Percentiles rank a stretch among this genome's conserved stretches.
These are phyloP conservation scores for Prosopis cineraria DNA, from an alignment of 306 rosid genomes.

Conservation along the genomic window DNA sequence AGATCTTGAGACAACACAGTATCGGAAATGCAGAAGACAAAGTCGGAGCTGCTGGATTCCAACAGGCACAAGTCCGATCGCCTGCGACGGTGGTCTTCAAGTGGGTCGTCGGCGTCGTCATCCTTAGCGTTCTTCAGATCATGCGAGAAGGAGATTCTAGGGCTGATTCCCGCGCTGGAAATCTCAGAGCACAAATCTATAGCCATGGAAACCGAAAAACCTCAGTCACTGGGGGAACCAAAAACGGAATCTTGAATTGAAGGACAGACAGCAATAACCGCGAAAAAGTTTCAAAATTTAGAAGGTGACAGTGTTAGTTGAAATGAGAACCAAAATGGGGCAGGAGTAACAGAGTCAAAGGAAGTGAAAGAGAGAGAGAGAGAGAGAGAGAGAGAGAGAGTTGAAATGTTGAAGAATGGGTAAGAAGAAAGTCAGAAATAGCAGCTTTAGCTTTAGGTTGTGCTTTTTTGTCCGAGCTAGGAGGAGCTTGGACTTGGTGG, in stretches of 20 bases:
- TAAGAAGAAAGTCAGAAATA: slow-evolving; percentile 48
- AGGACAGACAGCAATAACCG: slow-evolving; percentile 22
- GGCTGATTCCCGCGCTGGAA: slow-evolving; percentile 73
- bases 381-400: neutral
- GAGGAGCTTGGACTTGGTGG: neutral
- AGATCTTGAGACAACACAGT: slow-evolving; percentile 51
- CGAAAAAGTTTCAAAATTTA: slow-evolving; percentile 43
- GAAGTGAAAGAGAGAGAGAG: neutral
- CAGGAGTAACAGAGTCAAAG: slow-evolving; percentile 31
- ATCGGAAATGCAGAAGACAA: slow-evolving; percentile 71
- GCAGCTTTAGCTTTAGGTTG: slow-evolving; percentile 55
- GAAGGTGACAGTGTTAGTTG: slow-evolving; percentile 30
- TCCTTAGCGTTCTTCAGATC: slow-evolving; percentile 66
- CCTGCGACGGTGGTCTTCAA: slow-evolving; percentile 39
- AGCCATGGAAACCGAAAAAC: slow-evolving; percentile 55
- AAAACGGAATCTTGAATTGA: neutral
- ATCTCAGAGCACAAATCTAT: slow-evolving; percentile 80
- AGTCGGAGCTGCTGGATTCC: slow-evolving; percentile 67
- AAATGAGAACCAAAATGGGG: slow-evolving; percentile 26
- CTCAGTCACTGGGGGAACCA: slow-evolving; percentile 19
- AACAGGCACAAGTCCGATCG: slow-evolving; percentile 52
- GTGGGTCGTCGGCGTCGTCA: neutral
- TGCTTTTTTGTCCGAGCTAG: slow-evolving; percentile 9
- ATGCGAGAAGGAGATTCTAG: slow-evolving; percentile 87
- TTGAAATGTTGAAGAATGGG: neutral